These are phyloP conservation scores for Pythium phragmitis DNA, from an alignment of 352 stramenopile species.

Conservation along the genomic window DNA sequence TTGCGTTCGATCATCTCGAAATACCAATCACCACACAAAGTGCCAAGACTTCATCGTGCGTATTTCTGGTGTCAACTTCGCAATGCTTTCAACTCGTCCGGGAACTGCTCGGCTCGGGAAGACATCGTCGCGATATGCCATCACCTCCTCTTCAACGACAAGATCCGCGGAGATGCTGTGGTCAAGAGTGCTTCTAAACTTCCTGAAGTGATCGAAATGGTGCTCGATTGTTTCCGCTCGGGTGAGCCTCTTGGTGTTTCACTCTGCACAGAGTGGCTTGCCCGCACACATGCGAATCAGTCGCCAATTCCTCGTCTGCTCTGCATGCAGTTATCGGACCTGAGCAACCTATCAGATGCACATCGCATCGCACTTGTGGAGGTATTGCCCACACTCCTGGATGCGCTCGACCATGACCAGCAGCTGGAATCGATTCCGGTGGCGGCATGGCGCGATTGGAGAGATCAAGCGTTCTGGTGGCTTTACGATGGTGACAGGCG, in stretches of 20 bases:
- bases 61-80: background rate
- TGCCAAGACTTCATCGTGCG: background rate
- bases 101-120: background rate
- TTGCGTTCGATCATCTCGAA: background rate
- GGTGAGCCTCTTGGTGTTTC: background rate
- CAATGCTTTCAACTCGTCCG: background rate
- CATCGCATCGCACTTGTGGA: constrained; percentile 5
- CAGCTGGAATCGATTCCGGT: background rate
- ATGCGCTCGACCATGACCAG: background rate
- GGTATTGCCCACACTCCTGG: constrained; percentile 1
- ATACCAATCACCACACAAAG: background rate
- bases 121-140: background rate
- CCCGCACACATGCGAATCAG: too few species aligned
- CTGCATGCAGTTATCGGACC: background rate
- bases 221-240: background rate
- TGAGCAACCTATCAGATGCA: background rate
- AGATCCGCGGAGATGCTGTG: too few species aligned
- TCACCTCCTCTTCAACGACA: background rate
- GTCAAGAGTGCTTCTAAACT: background rate
- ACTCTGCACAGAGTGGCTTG: constrained; percentile 9
- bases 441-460: background rate
- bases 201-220: background rate
- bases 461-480: constrained; percentile 5
- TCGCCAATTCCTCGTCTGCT: background rate
- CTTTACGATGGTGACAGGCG: background rate